Base-by-base conservation (phyloP, 805 yeast species). In the Lachancea sp. region DNA sequence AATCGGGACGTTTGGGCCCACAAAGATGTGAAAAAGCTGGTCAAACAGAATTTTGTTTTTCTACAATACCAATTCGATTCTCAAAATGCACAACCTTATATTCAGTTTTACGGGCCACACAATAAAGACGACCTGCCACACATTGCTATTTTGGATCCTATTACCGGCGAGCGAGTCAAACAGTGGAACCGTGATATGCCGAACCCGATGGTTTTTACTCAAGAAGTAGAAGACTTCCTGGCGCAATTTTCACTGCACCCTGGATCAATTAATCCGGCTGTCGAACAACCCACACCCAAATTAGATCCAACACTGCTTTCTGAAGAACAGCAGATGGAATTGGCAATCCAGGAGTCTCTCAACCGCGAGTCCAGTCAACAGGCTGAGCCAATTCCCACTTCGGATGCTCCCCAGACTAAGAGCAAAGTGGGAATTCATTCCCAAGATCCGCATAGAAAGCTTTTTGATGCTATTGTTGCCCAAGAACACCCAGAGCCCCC, bases 1-100 rank as follows among this genome's bases (percentile, higher is more conserved):
- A 92, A 92, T 61, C 74, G 99, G 45, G 99, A 92, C 61, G 78
- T 92, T 46, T 92, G 97, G 97, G 77, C 92, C 13, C 72, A 82
- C 35, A 48, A 62, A 11, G 70, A 71, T 2, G 71, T 92, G 16
- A 88, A 85, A 57, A 73, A 71, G 13, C 50, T 77, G 2, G 80
- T 92, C 3, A 67, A 68, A 28, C 77, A 75, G 19, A 71, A 82
- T 58, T 92, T 92, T 52, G 61, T 90, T 3, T 90, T 92, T 54
- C 62, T 92, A 43, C 98, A 92, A 61, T 90, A 83, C 58, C 88
- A 83, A 46, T 71, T 71, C 37, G 94, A 84, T 52, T 80, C 92
- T 2, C 75, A 76, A 6, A 79, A 75, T 45, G 97, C 96, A 2
- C 69, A 70, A 46, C 74, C 71, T 45, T 92, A 86, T 58, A 52